These are phyloP conservation scores for Shiraia bambusicola DNA, from an alignment of 2,329 filamentous ascomycete species.

Conservation along the genomic window DNA sequence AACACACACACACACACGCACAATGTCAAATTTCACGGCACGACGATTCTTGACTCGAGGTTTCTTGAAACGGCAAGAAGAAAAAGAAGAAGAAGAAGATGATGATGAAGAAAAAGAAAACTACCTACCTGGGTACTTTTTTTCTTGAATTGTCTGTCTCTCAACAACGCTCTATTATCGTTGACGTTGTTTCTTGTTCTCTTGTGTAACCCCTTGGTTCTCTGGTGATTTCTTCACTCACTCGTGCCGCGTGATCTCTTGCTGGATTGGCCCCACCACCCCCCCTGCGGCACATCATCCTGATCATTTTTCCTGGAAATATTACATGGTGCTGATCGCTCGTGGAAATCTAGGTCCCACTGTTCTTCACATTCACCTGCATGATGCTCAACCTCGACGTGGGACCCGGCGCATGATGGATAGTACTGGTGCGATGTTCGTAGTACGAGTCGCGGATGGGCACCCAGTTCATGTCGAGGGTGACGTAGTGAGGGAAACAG, in stretches of 20 bases:
- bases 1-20: too few relatives aligned
- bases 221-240: conserved; percentile 35
- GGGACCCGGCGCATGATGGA: conserved; percentile 41
- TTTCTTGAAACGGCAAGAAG: too few relatives aligned
- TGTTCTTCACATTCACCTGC: conserved; percentile 41
- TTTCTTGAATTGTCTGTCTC: conserved; percentile 30
- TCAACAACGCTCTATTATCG: conserved; percentile 35
- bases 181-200: conserved; percentile 30
- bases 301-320: conserved; percentile 40
- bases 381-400: conserved; percentile 40
- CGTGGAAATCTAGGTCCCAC: conserved; percentile 43
- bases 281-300: conserved; percentile 39
- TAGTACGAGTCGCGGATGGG: conserved; percentile 35
- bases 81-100: too few relatives aligned
- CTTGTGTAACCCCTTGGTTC: conserved; percentile 30
- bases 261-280: too few relatives aligned
- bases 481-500: conserved; percentile 42
- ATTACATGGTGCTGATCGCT: conserved; percentile 45
- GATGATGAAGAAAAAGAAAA: too few relatives aligned
- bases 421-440: conserved; percentile 38
- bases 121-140: too few relatives aligned
- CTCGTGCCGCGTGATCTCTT: conserved; percentile 41
- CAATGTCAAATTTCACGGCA: too few relatives aligned
- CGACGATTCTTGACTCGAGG: too few relatives aligned
- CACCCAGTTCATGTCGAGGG: conserved; percentile 43